Conservation (phyloP, 2,329 filamentous ascomycete genomes). For the Colletotrichum euphorbiae region DNA sequence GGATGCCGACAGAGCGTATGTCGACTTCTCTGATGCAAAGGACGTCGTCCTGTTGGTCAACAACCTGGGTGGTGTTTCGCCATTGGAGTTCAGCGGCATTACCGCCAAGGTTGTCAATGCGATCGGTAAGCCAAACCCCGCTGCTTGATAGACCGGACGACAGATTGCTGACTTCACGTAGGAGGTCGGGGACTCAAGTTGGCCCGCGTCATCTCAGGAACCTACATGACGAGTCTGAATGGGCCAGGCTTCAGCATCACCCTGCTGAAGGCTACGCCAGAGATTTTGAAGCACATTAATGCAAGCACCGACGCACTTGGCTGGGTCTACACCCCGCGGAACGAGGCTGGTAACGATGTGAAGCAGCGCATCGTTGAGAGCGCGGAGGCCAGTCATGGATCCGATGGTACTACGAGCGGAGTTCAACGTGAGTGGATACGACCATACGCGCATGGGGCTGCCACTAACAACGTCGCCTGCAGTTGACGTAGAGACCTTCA, state of each 20-base stretch:
- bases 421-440: too few relatives aligned
- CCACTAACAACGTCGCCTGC: too few relatives aligned
- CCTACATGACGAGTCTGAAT: conserved; percentile 79
- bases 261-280: conserved; percentile 56
- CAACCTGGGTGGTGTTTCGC: conserved; percentile 76
- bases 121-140: conserved; percentile 63
- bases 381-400: too few relatives aligned
- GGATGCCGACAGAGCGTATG: conserved; percentile 73
- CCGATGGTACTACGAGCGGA: too few relatives aligned
- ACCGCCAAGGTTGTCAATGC: conserved; percentile 74
- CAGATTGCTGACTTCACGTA: conserved; percentile 44
- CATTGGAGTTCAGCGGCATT: conserved; percentile 74
- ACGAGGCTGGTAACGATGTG: too few relatives aligned
- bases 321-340: too few relatives aligned
- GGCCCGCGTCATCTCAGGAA: conserved; percentile 66
- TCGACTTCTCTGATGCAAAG: conserved; percentile 69
- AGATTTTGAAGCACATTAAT: too few relatives aligned
- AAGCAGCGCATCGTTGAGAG: too few relatives aligned
- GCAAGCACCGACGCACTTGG: too few relatives aligned
- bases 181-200: conserved; percentile 11
- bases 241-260: conserved; percentile 72
- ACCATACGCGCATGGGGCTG: too few relatives aligned
- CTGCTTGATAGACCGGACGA: conserved; percentile 64
- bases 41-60: conserved; percentile 73
- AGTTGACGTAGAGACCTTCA: too few relatives aligned